These are phyloP conservation scores for Cyclocybe cylindracea DNA, from an alignment of 768 basidiomycete genomes.

Conservation along the genomic window DNA sequence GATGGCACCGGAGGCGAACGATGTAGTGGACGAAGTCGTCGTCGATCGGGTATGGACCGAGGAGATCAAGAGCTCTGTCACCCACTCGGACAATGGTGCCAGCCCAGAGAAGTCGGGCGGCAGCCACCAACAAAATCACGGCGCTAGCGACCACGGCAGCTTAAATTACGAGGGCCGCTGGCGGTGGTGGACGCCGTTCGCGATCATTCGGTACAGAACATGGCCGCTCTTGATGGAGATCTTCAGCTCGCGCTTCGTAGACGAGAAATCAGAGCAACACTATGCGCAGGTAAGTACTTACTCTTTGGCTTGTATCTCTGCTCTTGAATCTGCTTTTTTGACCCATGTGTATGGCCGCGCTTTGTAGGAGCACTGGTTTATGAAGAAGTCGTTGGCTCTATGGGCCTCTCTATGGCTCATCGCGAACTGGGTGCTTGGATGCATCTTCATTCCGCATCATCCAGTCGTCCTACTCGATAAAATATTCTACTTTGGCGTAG, in stretches of 20 bases:
- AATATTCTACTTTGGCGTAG: slow-evolving; percentile 58
- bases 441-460: slow-evolving; percentile 48
- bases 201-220: slow-evolving; percentile 55
- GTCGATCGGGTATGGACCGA: slow-evolving; percentile 74
- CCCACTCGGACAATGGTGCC: slow-evolving; percentile 52
- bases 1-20: slow-evolving; percentile 26
- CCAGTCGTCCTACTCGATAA: slow-evolving; percentile 50
- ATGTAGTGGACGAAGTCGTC: slow-evolving; percentile 68
- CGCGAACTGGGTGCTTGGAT: slow-evolving; percentile 68
- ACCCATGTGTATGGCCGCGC: neutral
- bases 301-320: neutral
- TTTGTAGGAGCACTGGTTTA: slow-evolving; percentile 70
- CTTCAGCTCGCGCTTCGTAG: slow-evolving; percentile 62
- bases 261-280: slow-evolving; percentile 49
- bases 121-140: slow-evolving; percentile 32
- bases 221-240: slow-evolving; percentile 59
- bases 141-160: slow-evolving; percentile 32
- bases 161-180: slow-evolving; percentile 22
- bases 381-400: slow-evolving; percentile 63
- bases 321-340: neutral
- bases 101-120: slow-evolving; percentile 52
- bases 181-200: slow-evolving; percentile 34
- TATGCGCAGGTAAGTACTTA: slow-evolving; percentile 37
- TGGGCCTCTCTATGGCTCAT: slow-evolving; percentile 68
- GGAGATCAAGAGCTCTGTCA: slow-evolving; percentile 52